Evolutionary conservation across 2,329 filamentous ascomycete genomes (phyloP).

Genomic region (Chrysoporthe puriensis): DNA sequence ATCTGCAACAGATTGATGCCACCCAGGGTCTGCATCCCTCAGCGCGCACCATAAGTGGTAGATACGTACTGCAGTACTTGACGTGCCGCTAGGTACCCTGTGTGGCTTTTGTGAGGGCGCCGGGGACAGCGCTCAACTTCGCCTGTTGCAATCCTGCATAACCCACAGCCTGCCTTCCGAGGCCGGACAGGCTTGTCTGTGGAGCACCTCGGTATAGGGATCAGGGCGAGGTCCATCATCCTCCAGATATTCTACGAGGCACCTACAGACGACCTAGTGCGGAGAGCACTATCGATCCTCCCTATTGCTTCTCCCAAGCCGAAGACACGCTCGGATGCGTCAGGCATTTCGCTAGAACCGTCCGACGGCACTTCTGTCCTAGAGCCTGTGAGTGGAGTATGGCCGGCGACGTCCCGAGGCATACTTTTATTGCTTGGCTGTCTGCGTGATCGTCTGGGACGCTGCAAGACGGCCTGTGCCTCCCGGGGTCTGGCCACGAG

Average conservation of each 20-base stretch:
- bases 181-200: not conserved
- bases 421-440: not conserved
- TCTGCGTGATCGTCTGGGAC: not conserved
- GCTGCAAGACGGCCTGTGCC: not conserved
- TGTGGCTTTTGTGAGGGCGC: not conserved
- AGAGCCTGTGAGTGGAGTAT: not conserved
- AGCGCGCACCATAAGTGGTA: not conserved
- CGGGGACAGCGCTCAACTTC: not conserved
- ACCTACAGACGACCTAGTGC: not conserved
- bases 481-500: not conserved
- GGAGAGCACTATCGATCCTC: not conserved
- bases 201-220: not conserved
- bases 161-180: not conserved
- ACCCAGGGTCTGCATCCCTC: constrained; percentile 9
- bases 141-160: not conserved
- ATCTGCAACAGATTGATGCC: constrained; percentile 10
- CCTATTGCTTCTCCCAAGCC: not conserved
- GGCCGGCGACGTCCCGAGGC: not conserved
- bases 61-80: not conserved
- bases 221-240: not conserved
- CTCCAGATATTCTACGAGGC: not conserved
- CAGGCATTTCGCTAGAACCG: not conserved
- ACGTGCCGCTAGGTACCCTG: too few relatives aligned
- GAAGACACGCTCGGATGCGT: not conserved
- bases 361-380: not conserved